Conservation (phyloP, 495 filamentous ascomycete genomes). For the Aspergillus baeticus region DNA sequence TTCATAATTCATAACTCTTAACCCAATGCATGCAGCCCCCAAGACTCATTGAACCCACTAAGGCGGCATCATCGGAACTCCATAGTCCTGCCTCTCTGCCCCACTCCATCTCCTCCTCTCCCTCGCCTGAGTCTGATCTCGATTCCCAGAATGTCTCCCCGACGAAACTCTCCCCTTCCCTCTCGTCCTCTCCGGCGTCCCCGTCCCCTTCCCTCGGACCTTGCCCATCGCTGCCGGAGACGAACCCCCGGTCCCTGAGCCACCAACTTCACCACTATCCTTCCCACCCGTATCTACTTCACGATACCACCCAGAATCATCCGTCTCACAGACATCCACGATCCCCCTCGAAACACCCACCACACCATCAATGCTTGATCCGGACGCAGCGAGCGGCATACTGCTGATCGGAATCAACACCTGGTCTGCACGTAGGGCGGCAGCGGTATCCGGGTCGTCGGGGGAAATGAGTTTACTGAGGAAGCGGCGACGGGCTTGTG, state of each 20-base stretch:
- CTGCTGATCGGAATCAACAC: slow-evolving; percentile 21
- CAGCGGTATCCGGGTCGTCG: slow-evolving; percentile 27
- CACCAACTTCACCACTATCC: not conserved
- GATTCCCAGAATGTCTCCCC: not conserved
- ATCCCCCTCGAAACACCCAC: slow-evolving; percentile 11
- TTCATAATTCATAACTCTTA: not conserved
- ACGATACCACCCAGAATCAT: slow-evolving; percentile 23
- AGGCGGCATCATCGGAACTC: slow-evolving; percentile 3
- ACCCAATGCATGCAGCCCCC: not conserved
- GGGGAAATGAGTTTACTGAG: slow-evolving; percentile 34
- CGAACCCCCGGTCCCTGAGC: not conserved
- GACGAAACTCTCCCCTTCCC: slow-evolving; percentile 13
- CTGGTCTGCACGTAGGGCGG: slow-evolving; percentile 29
- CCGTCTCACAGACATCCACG: slow-evolving; percentile 23
- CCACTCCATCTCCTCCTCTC: slow-evolving; percentile 21
- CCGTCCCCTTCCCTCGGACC: slow-evolving; percentile 13
- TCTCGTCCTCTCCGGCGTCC: slow-evolving; percentile 14
- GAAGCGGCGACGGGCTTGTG: slow-evolving; percentile 41
- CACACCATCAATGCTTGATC: not conserved
- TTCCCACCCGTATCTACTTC: too few relatives aligned
- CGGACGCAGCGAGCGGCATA: not conserved
- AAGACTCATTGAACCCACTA: not conserved
- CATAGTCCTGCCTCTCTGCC: slow-evolving; percentile 13
- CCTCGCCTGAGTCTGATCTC: slow-evolving; percentile 17
- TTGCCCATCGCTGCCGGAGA: slow-evolving; percentile 11